These are phyloP conservation scores for Mycena kentingensis DNA, from an alignment of 768 basidiomycete species.

Conservation along the genomic window DNA sequence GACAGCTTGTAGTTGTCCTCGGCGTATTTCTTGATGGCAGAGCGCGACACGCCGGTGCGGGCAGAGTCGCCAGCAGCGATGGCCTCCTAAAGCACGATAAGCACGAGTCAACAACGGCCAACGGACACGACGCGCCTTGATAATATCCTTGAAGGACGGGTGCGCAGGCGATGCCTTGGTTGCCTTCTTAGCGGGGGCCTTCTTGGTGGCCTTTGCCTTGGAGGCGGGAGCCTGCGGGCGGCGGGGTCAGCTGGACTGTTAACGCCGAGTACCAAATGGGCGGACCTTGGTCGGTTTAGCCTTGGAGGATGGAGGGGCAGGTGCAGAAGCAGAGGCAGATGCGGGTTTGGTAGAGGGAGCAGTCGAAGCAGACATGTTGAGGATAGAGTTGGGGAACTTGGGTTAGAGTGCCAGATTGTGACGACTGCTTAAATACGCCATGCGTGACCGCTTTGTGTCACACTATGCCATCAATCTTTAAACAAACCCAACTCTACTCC, in stretches of 20 bases:
- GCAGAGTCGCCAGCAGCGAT: conserved; percentile 65
- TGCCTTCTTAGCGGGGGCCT: conserved; percentile 35
- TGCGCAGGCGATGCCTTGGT: conserved; percentile 29
- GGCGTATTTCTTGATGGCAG: conserved; percentile 85
- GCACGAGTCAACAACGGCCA: not conserved
- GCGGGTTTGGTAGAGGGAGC: conserved; percentile 21
- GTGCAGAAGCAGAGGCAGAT: conserved; percentile 8
- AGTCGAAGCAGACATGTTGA: conserved; percentile 9
- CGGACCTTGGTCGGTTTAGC: conserved; percentile 5
- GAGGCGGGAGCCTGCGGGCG: conserved; percentile 3
- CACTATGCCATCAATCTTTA: not conserved
- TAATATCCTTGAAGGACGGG: conserved; percentile 59
- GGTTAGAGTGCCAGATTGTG: not conserved
- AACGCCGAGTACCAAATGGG: too few species aligned
- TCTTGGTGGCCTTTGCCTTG: conserved; percentile 30
- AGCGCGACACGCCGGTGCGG: conserved; percentile 73
- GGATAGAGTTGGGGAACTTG: not conserved
- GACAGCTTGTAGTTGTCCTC: conserved; percentile 81
- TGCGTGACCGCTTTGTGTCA: not conserved
- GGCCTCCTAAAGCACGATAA: conserved; percentile 55
- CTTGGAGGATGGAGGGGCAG: conserved; percentile 3
- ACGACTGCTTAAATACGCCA: not conserved
- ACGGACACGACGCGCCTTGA: conserved; percentile 38
- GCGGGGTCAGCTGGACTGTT: too few species aligned
- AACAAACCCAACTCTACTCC: too few species aligned